Base-by-base conservation (phyloP, 139 green algal species). In the Chlamydomonas sp. region DNA sequence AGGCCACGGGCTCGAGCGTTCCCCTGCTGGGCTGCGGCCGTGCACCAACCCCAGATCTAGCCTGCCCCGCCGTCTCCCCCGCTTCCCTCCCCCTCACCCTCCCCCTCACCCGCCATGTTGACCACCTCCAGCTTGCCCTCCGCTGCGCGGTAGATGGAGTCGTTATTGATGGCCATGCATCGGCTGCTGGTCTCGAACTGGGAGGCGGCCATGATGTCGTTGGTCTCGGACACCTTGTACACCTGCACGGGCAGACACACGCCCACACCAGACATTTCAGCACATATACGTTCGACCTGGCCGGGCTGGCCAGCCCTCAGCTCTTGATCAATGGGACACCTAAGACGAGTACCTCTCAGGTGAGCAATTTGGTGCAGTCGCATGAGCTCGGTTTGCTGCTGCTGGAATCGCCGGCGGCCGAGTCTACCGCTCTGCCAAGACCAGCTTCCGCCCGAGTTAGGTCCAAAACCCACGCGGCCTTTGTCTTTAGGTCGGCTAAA, bases 101-200 rank as follows among this genome's bases (percentile, higher is more conserved):
- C 5, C 76, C 16, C 61, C 89, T 12, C 71, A 92, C 89, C 94
- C 68, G 84, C 78, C 76, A 94, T 79, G 86, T 93, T 95, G 93
- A 90, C 91, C 4, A 94, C 90, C 80, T 97, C 91, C 62, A 97
- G 79, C 20, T 86, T 80, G 59, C 67, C 5, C 59, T 92, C 90
- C 14, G 83, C 91, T 1, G 85, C 83, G 9, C 92, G 86, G 91
- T 90, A 97, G 63, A 96, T 79, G 16, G 87, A 94, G 79, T 95
- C 92, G 64, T 89, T 88, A 85, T 94, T 87, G 77, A 97, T 81
- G 18, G 93, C 91, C 92, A 96, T 93, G n/a, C 88, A 85, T 14
- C 78, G 79, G 16, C 77, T 84, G 76, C 74, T 76, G 60, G 82
- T 89, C 60, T 92, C 78, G 69, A 91, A 90, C 72, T 80, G 63